A percentile compares a stretch with the other conserved stretches of the same genome.
Conservation (phyloP, 768 basidiomycete genomes). For the Amanita polypyramis region DNA sequence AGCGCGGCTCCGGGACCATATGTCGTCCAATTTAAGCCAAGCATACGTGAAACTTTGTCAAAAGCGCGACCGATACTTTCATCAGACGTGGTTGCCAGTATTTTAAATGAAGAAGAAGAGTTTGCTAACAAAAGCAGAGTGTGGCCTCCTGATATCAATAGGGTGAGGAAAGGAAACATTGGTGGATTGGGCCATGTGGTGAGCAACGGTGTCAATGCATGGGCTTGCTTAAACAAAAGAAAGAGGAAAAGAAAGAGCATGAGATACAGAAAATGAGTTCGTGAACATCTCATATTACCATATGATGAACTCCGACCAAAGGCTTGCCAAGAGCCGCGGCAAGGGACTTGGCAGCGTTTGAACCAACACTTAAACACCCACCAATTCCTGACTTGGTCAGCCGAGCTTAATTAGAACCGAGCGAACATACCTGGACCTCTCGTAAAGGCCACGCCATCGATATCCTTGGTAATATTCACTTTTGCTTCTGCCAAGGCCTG, state of each 20-base stretch:
- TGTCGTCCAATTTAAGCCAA: constrained; percentile 53
- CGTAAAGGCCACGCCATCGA: constrained; percentile 88
- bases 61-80: constrained; percentile 70
- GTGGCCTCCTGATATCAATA: constrained; percentile 92
- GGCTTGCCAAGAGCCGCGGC: constrained; percentile 74
- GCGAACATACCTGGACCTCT: constrained; percentile 59
- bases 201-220: constrained; percentile 73
- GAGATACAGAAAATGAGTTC: neutral
- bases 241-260: constrained; percentile 2
- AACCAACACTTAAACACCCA: constrained; percentile 71
- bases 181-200: constrained; percentile 42
- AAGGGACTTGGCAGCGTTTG: constrained; percentile 77
- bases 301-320: constrained; percentile 87
- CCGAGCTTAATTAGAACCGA: constrained; percentile 6
- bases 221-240: constrained; percentile 62
- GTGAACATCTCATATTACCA: constrained; percentile 43
- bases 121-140: constrained; percentile 75
- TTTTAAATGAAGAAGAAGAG: constrained; percentile 45
- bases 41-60: constrained; percentile 71
- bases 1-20: constrained; percentile 74
- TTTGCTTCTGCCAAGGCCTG: constrained; percentile 59
- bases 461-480: constrained; percentile 39
- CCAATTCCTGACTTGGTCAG: constrained; percentile 45
- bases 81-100: constrained; percentile 68
- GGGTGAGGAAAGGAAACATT: constrained; percentile 76